A percentile compares a stretch with the other conserved stretches of the same genome.
phyloP scores from a whole-genome alignment of 1,139 yeast species.

The Kodamaea plutei region DNA sequence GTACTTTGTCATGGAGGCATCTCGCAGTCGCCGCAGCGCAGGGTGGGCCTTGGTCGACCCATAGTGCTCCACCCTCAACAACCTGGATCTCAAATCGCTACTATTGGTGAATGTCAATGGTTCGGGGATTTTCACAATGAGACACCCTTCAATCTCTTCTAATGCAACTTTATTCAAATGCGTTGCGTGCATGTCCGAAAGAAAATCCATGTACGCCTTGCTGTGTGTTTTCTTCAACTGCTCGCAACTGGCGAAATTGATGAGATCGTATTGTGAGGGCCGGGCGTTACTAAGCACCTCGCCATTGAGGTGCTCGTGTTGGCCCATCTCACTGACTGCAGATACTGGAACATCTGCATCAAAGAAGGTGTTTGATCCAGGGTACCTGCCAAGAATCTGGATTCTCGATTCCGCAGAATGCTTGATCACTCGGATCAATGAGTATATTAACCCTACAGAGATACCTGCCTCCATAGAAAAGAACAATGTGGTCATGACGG shows the following conservation, averaged over 20 bases:
- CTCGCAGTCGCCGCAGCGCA: constrained; percentile 57
- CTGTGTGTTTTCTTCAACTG: constrained; percentile 7
- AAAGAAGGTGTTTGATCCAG: constrained; percentile 70
- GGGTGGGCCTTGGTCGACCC: constrained; percentile 88
- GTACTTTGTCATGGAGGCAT: constrained; percentile 53
- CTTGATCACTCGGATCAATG: constrained; percentile 73
- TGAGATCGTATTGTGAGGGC: constrained; percentile 5
- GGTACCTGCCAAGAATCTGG: constrained; percentile 80
- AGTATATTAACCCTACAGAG: constrained; percentile 76
- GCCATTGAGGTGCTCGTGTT: neutral
- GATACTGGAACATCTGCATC: constrained; percentile 60
- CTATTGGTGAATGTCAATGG: constrained; percentile 91
- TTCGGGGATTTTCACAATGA: constrained; percentile 85
- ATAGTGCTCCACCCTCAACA: constrained; percentile 74
- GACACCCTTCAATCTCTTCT: constrained; percentile 80
- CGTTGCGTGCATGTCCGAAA: constrained; percentile 35
- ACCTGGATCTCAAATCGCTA: constrained; percentile 71
- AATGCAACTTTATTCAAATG: constrained; percentile 38
- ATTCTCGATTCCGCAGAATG: constrained; percentile 87
- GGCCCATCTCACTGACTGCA: constrained; percentile 2
- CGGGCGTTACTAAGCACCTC: constrained; percentile 1
- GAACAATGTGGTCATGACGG: constrained; percentile 68
- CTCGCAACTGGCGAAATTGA: constrained; percentile 8
- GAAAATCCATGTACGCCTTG: constrained; percentile 25
- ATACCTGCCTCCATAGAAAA: constrained; percentile 90